phyloP scores from a whole-genome alignment of 371 early-diverging fungal species.

The Mucor velutinosus region DNA sequence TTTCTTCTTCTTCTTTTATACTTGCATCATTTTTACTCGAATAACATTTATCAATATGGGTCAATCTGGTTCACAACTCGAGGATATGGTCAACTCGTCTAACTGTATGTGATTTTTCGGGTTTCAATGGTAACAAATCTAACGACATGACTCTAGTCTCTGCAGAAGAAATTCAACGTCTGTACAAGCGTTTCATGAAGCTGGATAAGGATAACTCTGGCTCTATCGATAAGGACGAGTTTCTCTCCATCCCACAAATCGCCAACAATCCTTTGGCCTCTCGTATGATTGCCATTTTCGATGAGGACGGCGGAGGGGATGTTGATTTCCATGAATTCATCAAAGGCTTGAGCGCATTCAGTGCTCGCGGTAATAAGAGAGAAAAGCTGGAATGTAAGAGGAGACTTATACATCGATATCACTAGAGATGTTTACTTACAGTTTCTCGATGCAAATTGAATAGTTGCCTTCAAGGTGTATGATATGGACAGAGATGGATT shows the following conservation, averaged over 20 bases:
- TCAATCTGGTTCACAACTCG: slow-evolving; percentile 53
- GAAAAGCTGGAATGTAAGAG: slow-evolving; percentile 88
- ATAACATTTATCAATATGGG: slow-evolving; percentile 26
- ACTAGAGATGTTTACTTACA: neutral
- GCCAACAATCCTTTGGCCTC: slow-evolving; percentile 96
- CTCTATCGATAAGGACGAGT: slow-evolving; percentile 94
- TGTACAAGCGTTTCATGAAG: slow-evolving; percentile 96
- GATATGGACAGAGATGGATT: slow-evolving; percentile 98
- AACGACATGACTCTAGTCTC: slow-evolving; percentile 58
- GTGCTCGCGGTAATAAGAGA: slow-evolving; percentile 88
- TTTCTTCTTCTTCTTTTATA: slow-evolving; percentile 4
- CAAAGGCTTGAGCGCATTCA: slow-evolving; percentile 89
- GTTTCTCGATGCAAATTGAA: neutral
- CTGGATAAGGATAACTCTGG: slow-evolving; percentile 96
- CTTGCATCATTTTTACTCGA: neutral
- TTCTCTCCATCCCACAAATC: slow-evolving; percentile 92
- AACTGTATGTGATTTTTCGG: slow-evolving; percentile 39
- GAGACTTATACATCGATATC: neutral
- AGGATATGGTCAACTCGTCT: slow-evolving; percentile 57
- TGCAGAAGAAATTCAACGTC: slow-evolving; percentile 93
- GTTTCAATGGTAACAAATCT: neutral
- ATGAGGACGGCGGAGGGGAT: slow-evolving; percentile 96
- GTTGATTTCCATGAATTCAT: slow-evolving; percentile 98
- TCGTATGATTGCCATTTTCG: slow-evolving; percentile 94
- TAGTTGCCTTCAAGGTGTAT: slow-evolving; percentile 98